Conservation (phyloP, 768 basidiomycete genomes). For the Serpula lacrymans region DNA sequence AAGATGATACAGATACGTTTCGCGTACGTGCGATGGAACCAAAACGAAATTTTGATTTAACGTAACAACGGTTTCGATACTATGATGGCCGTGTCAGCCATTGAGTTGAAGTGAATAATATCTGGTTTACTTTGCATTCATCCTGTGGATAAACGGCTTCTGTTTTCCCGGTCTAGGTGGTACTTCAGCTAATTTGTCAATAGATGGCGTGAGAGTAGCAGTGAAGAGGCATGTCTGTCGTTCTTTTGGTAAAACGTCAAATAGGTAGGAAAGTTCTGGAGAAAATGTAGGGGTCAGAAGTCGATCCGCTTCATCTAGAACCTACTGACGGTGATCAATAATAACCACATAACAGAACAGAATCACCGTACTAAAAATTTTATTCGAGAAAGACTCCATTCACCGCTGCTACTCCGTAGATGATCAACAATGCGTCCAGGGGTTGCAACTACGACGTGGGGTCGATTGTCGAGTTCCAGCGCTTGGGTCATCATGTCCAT, state of each 20-base stretch:
- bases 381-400: slow-evolving; percentile 83
- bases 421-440: slow-evolving; percentile 95
- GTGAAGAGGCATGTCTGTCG: slow-evolving; percentile 98
- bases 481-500: slow-evolving; percentile 99
- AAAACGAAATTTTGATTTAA: slow-evolving; percentile 89
- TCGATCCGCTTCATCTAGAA: slow-evolving; percentile 96
- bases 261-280: slow-evolving; percentile 76
- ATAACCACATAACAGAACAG: slow-evolving; percentile 1
- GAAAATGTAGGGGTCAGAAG: slow-evolving; percentile 87
- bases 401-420: slow-evolving; percentile 64
- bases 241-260: slow-evolving; percentile 71
- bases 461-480: slow-evolving; percentile 76
- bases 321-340: slow-evolving; percentile 40
- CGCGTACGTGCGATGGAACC: slow-evolving; percentile 92
- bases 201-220: slow-evolving; percentile 85
- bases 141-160: slow-evolving; percentile 82
- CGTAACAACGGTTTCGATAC: slow-evolving; percentile 85
- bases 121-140: slow-evolving; percentile 58
- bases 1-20: slow-evolving; percentile 86
- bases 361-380: slow-evolving; percentile 69
- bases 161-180: slow-evolving; percentile 79
- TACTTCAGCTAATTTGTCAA: slow-evolving; percentile 72
- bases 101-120: neutral
- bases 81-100: slow-evolving; percentile 26
- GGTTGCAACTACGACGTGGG: slow-evolving; percentile 93